Evolutionary conservation across 306 rosid species (phyloP).

Genomic region (Fragaria vesca): DNA sequence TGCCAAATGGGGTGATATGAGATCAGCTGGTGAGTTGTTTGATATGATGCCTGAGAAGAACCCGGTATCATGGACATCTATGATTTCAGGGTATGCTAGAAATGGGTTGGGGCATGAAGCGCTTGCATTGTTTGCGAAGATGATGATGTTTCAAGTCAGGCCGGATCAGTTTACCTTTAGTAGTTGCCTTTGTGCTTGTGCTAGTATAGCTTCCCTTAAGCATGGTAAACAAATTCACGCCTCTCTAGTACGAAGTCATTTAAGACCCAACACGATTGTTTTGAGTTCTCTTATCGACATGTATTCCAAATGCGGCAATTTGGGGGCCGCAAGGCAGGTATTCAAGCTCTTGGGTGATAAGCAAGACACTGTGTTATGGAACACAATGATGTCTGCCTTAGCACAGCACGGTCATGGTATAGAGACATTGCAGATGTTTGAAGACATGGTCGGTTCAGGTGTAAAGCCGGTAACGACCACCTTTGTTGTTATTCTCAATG

Average conservation of each 20-base stretch:
- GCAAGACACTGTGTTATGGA: slow-evolving; percentile 73
- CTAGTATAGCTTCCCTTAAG: slow-evolving; percentile 54
- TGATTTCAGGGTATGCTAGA: slow-evolving; percentile 69
- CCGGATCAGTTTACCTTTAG: slow-evolving; percentile 86
- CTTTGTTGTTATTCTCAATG: slow-evolving; percentile 57
- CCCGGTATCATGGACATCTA: slow-evolving; percentile 71
- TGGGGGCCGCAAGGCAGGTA: slow-evolving; percentile 49
- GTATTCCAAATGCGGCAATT: slow-evolving; percentile 75
- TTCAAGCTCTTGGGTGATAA: slow-evolving; percentile 48
- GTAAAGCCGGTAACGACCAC: slow-evolving; percentile 64
- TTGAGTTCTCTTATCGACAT: slow-evolving; percentile 73
- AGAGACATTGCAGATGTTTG: slow-evolving; percentile 53
- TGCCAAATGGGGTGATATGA: slow-evolving; percentile 64
- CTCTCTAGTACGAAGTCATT: slow-evolving; percentile 49
- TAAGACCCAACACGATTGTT: slow-evolving; percentile 62
- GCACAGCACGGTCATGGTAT: slow-evolving; percentile 60
- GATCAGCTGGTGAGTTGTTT: slow-evolving; percentile 55
- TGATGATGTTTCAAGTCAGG: slow-evolving; percentile 46
- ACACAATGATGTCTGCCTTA: slow-evolving; percentile 67
- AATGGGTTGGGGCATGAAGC: slow-evolving; percentile 69
- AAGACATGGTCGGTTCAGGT: slow-evolving; percentile 54
- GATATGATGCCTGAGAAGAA: slow-evolving; percentile 67
- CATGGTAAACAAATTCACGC: slow-evolving; percentile 74
- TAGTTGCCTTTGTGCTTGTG: slow-evolving; percentile 78
- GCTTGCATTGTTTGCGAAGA: slow-evolving; percentile 54